phyloP scores from a whole-genome alignment of 2,329 filamentous ascomycete genomes.

The Claviceps arundinis region DNA sequence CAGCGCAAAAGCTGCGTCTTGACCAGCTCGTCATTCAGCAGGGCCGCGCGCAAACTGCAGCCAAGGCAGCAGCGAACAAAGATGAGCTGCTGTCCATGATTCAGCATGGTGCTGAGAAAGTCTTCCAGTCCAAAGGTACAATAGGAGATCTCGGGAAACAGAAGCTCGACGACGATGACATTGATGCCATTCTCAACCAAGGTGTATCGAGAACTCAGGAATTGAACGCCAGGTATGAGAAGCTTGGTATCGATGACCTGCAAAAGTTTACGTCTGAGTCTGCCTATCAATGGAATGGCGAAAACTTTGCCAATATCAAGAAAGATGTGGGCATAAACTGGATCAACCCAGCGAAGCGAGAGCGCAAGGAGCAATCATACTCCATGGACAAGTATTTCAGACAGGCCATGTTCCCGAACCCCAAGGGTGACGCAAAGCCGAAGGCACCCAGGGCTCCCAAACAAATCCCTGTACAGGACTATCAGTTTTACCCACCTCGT shows the following conservation, averaged over 20 bases:
- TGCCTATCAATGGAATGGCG: conserved; percentile 97
- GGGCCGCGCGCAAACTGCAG: conserved; percentile 79
- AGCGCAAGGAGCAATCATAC: conserved; percentile 95
- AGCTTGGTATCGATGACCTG: conserved; percentile 88
- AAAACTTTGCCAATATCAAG: conserved; percentile 84
- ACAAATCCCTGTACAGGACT: conserved; percentile 84
- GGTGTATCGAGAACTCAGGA: conserved; percentile 83
- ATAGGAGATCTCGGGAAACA: conserved; percentile 46
- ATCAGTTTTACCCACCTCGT: conserved; percentile 84
- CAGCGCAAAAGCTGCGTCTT: conserved; percentile 88
- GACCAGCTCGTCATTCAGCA: conserved; percentile 98
- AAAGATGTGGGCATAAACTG: conserved; percentile 87
- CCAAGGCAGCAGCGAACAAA: conserved; percentile 86
- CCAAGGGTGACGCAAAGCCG: conserved; percentile 79
- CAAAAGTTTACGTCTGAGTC: conserved; percentile 97
- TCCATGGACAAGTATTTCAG: conserved; percentile 99
- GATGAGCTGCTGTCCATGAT: conserved; percentile 97
- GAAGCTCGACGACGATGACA: conserved; percentile 72
- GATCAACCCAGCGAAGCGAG: conserved; percentile 98
- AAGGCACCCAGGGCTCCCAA: conserved; percentile 93
- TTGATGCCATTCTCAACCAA: conserved; percentile 73
- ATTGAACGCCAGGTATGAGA: conserved; percentile 89
- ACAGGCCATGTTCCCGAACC: conserved; percentile 65
- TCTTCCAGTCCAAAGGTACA: conserved; percentile 65
- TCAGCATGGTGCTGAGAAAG: conserved; percentile 91